A percentile compares a stretch with the other conserved stretches of the same genome.
These are phyloP conservation scores for Chalciporus chontae DNA, from an alignment of 768 basidiomycete genomes.

Conservation along the genomic window DNA sequence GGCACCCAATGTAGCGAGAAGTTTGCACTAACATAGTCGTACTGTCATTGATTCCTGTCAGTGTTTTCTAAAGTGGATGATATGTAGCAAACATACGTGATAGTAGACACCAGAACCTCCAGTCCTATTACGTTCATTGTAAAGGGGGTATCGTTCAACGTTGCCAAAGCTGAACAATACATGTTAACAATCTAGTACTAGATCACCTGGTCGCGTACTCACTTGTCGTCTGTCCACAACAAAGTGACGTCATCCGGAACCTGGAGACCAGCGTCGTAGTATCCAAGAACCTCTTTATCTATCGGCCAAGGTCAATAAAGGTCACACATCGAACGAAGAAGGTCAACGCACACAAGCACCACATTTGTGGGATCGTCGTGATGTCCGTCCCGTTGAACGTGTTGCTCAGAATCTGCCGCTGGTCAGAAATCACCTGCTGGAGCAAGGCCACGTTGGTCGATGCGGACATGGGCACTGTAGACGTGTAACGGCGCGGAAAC, in stretches of 20 bases:
- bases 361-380: constrained; percentile 2
- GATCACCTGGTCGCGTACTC: neutral
- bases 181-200: neutral
- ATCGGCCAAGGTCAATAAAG: too few species aligned
- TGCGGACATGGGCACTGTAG: neutral
- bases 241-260: neutral
- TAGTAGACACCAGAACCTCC: constrained; percentile 4
- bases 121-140: neutral
- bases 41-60: too few species aligned
- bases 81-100: neutral
- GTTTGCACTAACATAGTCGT: too few species aligned
- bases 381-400: neutral
- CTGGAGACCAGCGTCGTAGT: neutral
- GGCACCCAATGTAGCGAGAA: too few species aligned
- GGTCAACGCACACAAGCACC: neutral
- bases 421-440: neutral
- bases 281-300: constrained; percentile 1
- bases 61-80: too few species aligned
- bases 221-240: constrained; percentile 2
- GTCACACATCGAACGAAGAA: neutral
- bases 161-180: neutral
- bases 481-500: too few species aligned
- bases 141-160: neutral
- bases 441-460: neutral
- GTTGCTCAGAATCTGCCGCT: neutral